Base-by-base conservation (phyloP, 2,329 filamentous ascomycete species). In the Rhytidhysteron rufulum region DNA sequence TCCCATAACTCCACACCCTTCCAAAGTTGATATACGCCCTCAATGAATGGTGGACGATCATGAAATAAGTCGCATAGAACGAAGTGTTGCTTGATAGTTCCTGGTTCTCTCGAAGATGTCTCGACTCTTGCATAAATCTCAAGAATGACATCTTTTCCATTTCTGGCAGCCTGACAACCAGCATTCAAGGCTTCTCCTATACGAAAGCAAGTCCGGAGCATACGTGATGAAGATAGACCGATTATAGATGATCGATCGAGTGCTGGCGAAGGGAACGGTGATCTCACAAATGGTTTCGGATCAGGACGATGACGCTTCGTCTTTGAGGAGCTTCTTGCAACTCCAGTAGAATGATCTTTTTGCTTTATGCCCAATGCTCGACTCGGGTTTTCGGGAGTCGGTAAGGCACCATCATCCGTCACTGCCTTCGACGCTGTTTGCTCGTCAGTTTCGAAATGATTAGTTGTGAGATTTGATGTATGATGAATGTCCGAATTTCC, bases 61-160 rank as follows among this genome's bases (percentile, higher is more conserved):
- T 79, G 77, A 49, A 80, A 82, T 0, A 86, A 58, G 50, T 85
- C 82, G 29, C 70, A 68, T 36, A 86, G 77, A n/a, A 78, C 72
- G 46, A 86, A 85, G 40, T 78, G 69, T 53, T 87, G 82, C 45
- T 72, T 78, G 4, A 40, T 34, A 10, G 22, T 30, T 16, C 57
- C 66, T 10, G 64, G 60, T 41, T 82, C 77, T 0, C 82, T 74
- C 39, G 67, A 73, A 0, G 82, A 84, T 37, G 70, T 71, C 2
- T 68, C 67, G 1, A 86, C 76, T 19, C 78, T 71, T 3, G 80
- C 80, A 53, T 81, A 87, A 0, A 86, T 61, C 55, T 86, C 82
- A 43, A 86, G 73, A 0, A 75, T 39, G 5, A 71, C 56, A 4
- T 68, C 69, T 37, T 75, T 71, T 31, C 74, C 70, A 13, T 67